Evolutionary conservation across 2,329 filamentous ascomycete species (phyloP).

Genomic region (Stachybotrys elegans): DNA sequence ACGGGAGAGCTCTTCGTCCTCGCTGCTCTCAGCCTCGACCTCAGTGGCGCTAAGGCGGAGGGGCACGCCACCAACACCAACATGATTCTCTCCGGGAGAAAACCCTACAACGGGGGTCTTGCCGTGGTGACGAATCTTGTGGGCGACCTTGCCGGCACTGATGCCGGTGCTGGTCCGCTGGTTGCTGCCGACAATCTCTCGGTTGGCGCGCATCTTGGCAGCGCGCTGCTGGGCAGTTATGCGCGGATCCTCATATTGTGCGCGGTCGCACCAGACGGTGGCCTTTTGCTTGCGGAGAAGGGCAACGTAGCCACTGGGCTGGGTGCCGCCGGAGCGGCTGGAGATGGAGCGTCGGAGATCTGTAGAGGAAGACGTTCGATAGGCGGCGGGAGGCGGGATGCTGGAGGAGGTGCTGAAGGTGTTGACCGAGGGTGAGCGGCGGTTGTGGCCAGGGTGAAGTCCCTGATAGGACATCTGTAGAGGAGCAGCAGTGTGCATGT

Average conservation of each 20-base stretch:
- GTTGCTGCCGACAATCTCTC: slow-evolving; percentile 65
- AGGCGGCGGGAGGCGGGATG: slow-evolving; percentile 53
- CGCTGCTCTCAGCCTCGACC: slow-evolving; percentile 82
- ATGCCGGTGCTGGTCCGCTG: slow-evolving; percentile 59
- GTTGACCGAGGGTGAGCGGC: slow-evolving; percentile 61
- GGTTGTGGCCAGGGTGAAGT: slow-evolving; percentile 33
- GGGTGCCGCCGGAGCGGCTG: slow-evolving; percentile 61
- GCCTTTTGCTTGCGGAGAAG: slow-evolving; percentile 96
- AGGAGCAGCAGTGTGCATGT: slow-evolving; percentile 19
- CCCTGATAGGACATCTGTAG: slow-evolving; percentile 26
- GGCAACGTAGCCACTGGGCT: slow-evolving; percentile 80
- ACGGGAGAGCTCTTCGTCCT: slow-evolving; percentile 58
- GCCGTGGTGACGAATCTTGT: slow-evolving; percentile 85
- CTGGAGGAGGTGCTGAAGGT: slow-evolving; percentile 68
- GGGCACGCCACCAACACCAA: slow-evolving; percentile 73
- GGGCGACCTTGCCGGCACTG: slow-evolving; percentile 61
- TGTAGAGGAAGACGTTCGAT: slow-evolving; percentile 48
- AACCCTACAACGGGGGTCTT: slow-evolving; percentile 77
- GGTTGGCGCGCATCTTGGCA: slow-evolving; percentile 79
- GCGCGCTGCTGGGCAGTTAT: slow-evolving; percentile 76
- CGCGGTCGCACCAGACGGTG: slow-evolving; percentile 95
- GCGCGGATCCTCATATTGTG: slow-evolving; percentile 86
- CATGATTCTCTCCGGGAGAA: slow-evolving; percentile 70
- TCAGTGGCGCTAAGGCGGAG: slow-evolving; percentile 92
- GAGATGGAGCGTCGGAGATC: slow-evolving; percentile 75